Evolutionary conservation across 2,329 filamentous ascomycete species (phyloP).

Genomic region (Fusarium torulosum): DNA sequence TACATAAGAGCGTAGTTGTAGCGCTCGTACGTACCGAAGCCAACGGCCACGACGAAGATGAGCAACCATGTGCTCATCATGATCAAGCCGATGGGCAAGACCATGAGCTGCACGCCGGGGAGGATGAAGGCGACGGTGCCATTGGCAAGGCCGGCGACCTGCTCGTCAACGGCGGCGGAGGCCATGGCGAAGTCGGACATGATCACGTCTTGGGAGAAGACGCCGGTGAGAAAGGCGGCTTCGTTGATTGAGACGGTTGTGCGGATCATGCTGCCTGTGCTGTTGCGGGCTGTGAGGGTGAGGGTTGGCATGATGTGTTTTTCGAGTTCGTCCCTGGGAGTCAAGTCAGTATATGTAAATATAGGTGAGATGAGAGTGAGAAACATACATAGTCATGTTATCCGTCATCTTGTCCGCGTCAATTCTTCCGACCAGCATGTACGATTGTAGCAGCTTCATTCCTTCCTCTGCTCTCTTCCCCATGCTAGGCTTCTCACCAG

Average conservation of each 20-base stretch:
- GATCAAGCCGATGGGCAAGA: conserved; percentile 78
- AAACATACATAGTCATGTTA: conserved; percentile 71
- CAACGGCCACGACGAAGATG: conserved; percentile 68
- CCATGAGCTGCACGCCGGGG: conserved; percentile 75
- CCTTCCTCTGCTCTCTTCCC: conserved; percentile 37
- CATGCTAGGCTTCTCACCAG: conserved; percentile 33
- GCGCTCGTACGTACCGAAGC: conserved; percentile 74
- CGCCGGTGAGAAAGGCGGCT: conserved; percentile 77
- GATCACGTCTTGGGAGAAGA: conserved; percentile 72
- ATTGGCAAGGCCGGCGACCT: conserved; percentile 60
- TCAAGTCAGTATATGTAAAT: conserved; percentile 19
- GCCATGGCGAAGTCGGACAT: conserved; percentile 64
- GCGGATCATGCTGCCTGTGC: conserved; percentile 64
- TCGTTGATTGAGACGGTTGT: conserved; percentile 78
- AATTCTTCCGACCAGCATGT: conserved; percentile 77
- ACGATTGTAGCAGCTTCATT: conserved; percentile 68
- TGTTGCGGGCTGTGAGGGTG: conserved; percentile 70
- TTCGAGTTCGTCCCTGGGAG: conserved; percentile 67
- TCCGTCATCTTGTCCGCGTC: conserved; percentile 66
- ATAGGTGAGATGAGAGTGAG: conserved; percentile 20
- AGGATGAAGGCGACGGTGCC: conserved; percentile 74
- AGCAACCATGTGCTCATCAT: conserved; percentile 73
- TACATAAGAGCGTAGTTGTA: conserved; percentile 76
- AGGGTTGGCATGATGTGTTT: conserved; percentile 76
- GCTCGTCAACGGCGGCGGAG: conserved; percentile 62